Conservation (phyloP, 2,329 filamentous ascomycete species). For the Diaporthe citriasiana region DNA sequence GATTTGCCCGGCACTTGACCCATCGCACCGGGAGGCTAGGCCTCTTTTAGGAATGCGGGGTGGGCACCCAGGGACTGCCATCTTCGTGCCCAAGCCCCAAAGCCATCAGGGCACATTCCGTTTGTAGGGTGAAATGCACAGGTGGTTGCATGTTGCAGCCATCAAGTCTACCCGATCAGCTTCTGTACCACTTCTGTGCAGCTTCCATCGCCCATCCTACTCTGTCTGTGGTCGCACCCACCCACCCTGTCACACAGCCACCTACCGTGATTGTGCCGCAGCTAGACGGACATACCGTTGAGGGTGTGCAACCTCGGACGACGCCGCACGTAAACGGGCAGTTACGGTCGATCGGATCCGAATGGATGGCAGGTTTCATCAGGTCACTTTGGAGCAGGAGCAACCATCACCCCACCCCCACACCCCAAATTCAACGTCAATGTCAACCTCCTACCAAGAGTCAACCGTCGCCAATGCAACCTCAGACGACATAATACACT, state of each 20-base stretch:
- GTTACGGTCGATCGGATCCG: not conserved
- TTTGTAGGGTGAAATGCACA: not conserved
- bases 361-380: constrained; percentile 35
- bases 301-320: constrained; percentile 11
- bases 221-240: constrained; percentile 3
- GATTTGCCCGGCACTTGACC: constrained; percentile 34
- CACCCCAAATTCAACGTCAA: constrained; percentile 8
- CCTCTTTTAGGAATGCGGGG: not conserved
- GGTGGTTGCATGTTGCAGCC: not conserved
- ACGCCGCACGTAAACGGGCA: not conserved
- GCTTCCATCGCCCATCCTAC: not conserved
- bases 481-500: not conserved
- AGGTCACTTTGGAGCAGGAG: not conserved
- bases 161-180: not conserved
- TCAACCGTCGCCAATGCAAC: constrained; percentile 9
- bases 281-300: not conserved
- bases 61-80: not conserved
- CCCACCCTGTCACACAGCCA: not conserved
- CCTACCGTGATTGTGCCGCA: not conserved
- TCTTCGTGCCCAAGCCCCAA: constrained; percentile 11
- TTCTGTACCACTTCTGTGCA: not conserved
- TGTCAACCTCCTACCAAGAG: not conserved
- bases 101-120: not conserved
- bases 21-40: not conserved
- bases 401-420: not conserved